Conservation (phyloP, 768 basidiomycete species). For the Auricularia heimuer region DNA sequence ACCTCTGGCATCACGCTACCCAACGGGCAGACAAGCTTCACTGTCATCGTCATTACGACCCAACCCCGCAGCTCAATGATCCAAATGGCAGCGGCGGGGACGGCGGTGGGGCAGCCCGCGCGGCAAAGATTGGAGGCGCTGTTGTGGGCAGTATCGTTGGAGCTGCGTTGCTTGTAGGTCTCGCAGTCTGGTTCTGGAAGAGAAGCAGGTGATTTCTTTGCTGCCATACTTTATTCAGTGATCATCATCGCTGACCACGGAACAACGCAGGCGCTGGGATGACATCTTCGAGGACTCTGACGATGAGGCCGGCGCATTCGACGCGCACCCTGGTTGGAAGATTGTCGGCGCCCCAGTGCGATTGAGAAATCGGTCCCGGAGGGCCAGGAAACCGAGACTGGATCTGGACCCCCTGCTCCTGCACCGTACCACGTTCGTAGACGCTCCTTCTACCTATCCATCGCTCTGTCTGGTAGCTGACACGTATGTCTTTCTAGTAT, state of each 20-base stretch:
- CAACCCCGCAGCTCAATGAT: background rate
- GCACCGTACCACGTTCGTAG: background rate
- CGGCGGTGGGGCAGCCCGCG: background rate
- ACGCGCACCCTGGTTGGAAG: background rate
- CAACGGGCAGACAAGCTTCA: background rate
- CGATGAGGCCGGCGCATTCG: background rate
- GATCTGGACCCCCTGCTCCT: background rate
- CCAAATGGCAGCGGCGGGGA: background rate
- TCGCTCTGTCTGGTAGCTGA: background rate
- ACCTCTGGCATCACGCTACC: background rate
- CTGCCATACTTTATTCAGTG: too few relatives aligned
- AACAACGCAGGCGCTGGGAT: background rate
- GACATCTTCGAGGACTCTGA: slow-evolving; percentile 1
- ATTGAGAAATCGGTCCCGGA: background rate
- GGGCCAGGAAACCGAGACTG: background rate
- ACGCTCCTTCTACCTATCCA: background rate
- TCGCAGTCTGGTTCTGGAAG: background rate
- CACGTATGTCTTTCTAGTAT: background rate
- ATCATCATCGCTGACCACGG: too few relatives aligned
- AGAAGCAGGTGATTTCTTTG: background rate
- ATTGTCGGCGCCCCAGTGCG: background rate
- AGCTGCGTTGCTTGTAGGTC: background rate
- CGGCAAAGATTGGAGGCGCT: background rate
- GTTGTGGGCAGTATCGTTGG: background rate
- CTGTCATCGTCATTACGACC: background rate